Conservation (phyloP, 2,329 filamentous ascomycete species). For the Fusarium robinianum region DNA sequence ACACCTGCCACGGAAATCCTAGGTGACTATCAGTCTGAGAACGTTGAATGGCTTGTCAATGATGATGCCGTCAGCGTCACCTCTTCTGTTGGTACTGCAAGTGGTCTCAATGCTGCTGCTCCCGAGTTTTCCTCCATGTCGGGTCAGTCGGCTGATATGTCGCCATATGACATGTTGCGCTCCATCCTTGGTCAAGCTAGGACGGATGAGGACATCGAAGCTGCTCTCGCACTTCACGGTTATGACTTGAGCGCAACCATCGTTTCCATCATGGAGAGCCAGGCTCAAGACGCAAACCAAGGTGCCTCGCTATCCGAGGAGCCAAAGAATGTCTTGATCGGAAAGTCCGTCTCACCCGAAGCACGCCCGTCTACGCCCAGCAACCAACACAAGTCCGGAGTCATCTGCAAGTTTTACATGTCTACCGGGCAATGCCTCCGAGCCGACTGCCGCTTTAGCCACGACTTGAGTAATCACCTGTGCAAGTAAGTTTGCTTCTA, state of each 20-base stretch:
- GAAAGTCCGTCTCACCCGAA: slow-evolving; percentile 83
- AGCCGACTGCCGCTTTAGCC: slow-evolving; percentile 95
- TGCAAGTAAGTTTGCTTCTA: slow-evolving; percentile 80
- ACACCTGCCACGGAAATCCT: slow-evolving; percentile 83
- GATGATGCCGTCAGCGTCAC: slow-evolving; percentile 81
- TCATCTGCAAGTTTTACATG: slow-evolving; percentile 97
- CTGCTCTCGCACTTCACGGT: slow-evolving; percentile 83
- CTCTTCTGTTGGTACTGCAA: slow-evolving; percentile 71
- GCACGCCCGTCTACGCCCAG: slow-evolving; percentile 77
- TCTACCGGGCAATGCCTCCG: slow-evolving; percentile 94
- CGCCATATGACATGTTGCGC: slow-evolving; percentile 94
- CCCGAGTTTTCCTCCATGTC: slow-evolving; percentile 71
- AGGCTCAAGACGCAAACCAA: slow-evolving; percentile 49
- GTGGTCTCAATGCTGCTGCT: slow-evolving; percentile 75
- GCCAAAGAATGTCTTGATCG: slow-evolving; percentile 74
- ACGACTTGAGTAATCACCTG: slow-evolving; percentile 92
- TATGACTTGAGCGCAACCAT: slow-evolving; percentile 95
- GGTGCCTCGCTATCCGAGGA: slow-evolving; percentile 52
- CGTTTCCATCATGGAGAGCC: slow-evolving; percentile 80
- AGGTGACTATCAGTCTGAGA: slow-evolving; percentile 89
- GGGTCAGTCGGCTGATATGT: slow-evolving; percentile 83
- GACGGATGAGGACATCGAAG: slow-evolving; percentile 92
- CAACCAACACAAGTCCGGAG: slow-evolving; percentile 76
- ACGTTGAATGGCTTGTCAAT: slow-evolving; percentile 96
- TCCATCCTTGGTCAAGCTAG: slow-evolving; percentile 89